Evolutionary conservation across 208 protist species (phyloP).

Genomic region (Wallacemonas sp.): DNA sequence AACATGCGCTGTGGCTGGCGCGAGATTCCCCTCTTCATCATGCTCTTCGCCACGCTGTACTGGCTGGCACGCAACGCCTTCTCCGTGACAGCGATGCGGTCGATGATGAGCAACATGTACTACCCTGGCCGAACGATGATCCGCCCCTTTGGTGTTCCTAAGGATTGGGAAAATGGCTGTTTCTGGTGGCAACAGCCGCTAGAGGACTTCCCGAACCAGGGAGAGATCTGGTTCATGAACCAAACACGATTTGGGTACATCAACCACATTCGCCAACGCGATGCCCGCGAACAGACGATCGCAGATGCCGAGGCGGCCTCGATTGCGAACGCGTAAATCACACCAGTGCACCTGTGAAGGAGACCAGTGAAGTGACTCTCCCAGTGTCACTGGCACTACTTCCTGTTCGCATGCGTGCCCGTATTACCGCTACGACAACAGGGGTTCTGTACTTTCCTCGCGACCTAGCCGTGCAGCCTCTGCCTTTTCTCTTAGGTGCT

Average conservation of each 20-base stretch:
- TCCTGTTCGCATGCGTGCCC: too few species aligned
- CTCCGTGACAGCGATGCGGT: slow-evolving; percentile 58
- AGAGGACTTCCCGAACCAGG: slow-evolving; percentile 85
- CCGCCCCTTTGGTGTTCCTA: slow-evolving; percentile 73
- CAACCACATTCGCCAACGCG: slow-evolving; percentile 74
- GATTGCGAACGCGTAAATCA: background rate
- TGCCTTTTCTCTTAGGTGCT: too few species aligned
- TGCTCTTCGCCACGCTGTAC: slow-evolving; percentile 60
- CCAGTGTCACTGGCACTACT: too few species aligned
- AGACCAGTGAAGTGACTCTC: too few species aligned
- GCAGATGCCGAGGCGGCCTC: slow-evolving; percentile 39
- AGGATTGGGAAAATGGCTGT: slow-evolving; percentile 63
- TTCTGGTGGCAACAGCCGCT: slow-evolving; percentile 90
- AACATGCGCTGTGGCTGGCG: slow-evolving; percentile 83
- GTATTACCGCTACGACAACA: too few species aligned
- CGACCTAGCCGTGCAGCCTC: too few species aligned
- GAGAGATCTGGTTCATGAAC: slow-evolving; percentile 79
- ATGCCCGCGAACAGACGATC: slow-evolving; percentile 61
- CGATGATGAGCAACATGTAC: slow-evolving; percentile 81
- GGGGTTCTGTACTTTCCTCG: too few species aligned
- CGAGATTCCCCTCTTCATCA: slow-evolving; percentile 70
- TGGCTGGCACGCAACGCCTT: slow-evolving; percentile 54
- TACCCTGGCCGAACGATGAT: slow-evolving; percentile 73
- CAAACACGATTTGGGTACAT: slow-evolving; percentile 79
- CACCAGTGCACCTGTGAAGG: too few species aligned